Percentiles rank a stretch among this genome's conserved stretches.
Evolutionary conservation across 768 basidiomycete species (phyloP).

Genomic region (Hirschioporus abietinus): DNA sequence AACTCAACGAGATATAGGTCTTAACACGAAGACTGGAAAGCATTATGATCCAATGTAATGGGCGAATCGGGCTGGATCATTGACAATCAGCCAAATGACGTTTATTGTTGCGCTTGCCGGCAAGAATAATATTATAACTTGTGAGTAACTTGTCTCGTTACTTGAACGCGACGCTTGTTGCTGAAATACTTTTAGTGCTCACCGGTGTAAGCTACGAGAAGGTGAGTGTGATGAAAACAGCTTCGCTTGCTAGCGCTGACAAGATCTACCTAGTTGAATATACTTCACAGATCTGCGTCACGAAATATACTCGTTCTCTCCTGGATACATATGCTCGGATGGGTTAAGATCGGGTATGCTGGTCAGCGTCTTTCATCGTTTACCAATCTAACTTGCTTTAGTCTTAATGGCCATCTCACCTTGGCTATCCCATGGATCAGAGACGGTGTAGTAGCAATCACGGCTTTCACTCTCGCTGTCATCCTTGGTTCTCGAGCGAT

Average conservation of each 20-base stretch:
- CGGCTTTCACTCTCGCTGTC: slow-evolving; percentile 8
- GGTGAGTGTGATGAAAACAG: slow-evolving; percentile 5
- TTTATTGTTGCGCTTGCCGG: slow-evolving; percentile 41
- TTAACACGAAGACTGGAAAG: slow-evolving; percentile 17
- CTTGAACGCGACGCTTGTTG: neutral
- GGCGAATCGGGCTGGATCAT: slow-evolving; percentile 23
- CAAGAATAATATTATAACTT: slow-evolving; percentile 43
- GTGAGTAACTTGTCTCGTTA: slow-evolving; percentile 21
- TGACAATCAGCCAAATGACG: slow-evolving; percentile 35
- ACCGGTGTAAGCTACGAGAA: slow-evolving; percentile 19
- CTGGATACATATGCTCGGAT: slow-evolving; percentile 12
- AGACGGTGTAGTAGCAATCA: slow-evolving; percentile 9
- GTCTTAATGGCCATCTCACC: neutral
- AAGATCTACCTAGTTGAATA: slow-evolving; percentile 11
- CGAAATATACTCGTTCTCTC: slow-evolving; percentile 11
- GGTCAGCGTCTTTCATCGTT: neutral
- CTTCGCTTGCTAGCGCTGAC: neutral
- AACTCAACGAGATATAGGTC: slow-evolving; percentile 5
- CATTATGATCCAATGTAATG: slow-evolving; percentile 19
- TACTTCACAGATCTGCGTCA: slow-evolving; percentile 15
- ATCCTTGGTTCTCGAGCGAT: slow-evolving; percentile 12
- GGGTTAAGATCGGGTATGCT: slow-evolving; percentile 8
- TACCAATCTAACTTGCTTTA: neutral
- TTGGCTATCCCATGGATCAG: slow-evolving; percentile 5
- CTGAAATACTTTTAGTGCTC: slow-evolving; percentile 13